Percentiles rank a stretch among this genome's conserved stretches.
phyloP scores from a whole-genome alignment of 73 alveolate species.

The Paramecium primaurelia region DNA sequence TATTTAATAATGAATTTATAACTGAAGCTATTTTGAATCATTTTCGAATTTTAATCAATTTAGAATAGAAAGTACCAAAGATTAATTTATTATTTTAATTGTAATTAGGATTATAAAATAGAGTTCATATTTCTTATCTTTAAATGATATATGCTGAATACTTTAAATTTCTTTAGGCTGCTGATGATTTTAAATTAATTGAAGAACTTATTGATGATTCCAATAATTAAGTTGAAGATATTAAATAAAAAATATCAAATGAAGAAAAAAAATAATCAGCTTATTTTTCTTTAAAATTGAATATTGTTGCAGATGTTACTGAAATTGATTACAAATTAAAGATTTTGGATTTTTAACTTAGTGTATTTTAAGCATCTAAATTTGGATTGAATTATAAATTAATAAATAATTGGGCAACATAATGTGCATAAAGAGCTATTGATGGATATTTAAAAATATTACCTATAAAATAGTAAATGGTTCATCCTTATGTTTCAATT shows the following conservation, averaged over 20 bases:
- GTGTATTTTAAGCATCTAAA: background rate
- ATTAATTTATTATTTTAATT: background rate
- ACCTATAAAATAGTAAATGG: background rate
- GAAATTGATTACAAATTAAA: background rate
- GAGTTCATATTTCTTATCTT: background rate
- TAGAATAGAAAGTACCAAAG: background rate
- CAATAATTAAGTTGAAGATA: background rate
- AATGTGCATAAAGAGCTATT: background rate
- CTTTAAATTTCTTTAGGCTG: background rate
- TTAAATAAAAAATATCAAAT: background rate
- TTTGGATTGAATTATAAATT: background rate
- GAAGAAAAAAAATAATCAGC: background rate
- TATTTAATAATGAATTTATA: background rate
- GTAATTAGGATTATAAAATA: background rate
- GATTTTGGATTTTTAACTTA: background rate
- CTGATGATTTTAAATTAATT: background rate
- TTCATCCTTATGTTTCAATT: background rate
- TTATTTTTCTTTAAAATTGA: background rate
- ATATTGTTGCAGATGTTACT: background rate
- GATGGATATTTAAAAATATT: background rate
- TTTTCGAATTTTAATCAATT: background rate
- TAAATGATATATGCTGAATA: background rate
- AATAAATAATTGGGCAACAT: conserved; percentile 27
- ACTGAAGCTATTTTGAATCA: conserved; percentile 18
- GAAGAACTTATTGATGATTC: background rate